A percentile compares a stretch with the other conserved stretches of the same genome.
phyloP scores from a whole-genome alignment of 2,329 filamentous ascomycete species.

The Fusarium sp. region DNA sequence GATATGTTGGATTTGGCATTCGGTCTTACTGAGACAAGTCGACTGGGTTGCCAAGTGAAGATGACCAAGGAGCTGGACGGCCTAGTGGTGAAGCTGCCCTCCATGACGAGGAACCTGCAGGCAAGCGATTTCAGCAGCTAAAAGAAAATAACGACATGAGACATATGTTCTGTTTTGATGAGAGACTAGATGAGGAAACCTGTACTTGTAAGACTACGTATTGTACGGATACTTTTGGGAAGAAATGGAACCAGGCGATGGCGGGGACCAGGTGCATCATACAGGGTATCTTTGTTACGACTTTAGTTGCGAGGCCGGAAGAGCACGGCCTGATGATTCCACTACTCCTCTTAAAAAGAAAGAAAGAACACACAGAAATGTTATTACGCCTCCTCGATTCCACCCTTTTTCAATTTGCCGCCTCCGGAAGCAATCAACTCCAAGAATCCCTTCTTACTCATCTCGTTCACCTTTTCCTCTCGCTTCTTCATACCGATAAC shows the following conservation, averaged over 20 bases:
- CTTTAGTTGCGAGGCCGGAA: constrained; percentile 44
- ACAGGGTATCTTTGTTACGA: constrained; percentile 49
- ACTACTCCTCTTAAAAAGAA: constrained; percentile 47
- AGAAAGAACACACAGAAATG: constrained; percentile 32
- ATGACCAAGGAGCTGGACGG: constrained; percentile 95
- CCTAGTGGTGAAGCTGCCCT: constrained; percentile 83
- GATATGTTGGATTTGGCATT: constrained; percentile 94
- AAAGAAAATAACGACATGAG: constrained; percentile 27
- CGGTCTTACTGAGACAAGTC: constrained; percentile 84
- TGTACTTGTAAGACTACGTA: constrained; percentile 47
- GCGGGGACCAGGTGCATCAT: constrained; percentile 45
- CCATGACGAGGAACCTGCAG: constrained; percentile 96
- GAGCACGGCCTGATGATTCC: constrained; percentile 45
- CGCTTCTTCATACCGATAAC: constrained; percentile 82
- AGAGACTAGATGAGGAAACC: constrained; percentile 30
- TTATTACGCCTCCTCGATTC: constrained; percentile 66
- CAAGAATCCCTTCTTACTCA: constrained; percentile 96
- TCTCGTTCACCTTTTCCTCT: constrained; percentile 91
- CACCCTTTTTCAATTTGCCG: constrained; percentile 68
- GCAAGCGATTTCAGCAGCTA: constrained; percentile 82
- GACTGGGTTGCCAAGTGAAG: constrained; percentile 88
- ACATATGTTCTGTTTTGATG: constrained; percentile 23
- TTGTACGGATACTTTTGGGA: constrained; percentile 36
- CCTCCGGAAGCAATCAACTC: constrained; percentile 82
- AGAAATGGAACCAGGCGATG: constrained; percentile 41